phyloP scores from a whole-genome alignment of 1,139 yeast genomes.

The Candida tetrigidarum region DNA sequence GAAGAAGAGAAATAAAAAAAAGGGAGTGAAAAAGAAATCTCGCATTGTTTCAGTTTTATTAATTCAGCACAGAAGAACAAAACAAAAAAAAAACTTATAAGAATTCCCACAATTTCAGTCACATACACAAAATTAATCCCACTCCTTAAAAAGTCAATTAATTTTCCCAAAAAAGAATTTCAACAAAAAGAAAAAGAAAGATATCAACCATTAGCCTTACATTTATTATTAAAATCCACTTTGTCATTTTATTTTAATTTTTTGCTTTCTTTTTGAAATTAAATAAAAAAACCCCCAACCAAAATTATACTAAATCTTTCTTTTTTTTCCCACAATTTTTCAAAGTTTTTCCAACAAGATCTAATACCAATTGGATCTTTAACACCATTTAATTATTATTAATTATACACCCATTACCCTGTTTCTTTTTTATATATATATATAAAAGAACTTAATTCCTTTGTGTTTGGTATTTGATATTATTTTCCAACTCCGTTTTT shows the following conservation, averaged over 20 bases:
- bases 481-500: neutral
- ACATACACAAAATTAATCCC: neutral
- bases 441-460: no score
- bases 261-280: neutral
- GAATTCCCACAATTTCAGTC: neutral
- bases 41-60: slow-evolving; percentile 2
- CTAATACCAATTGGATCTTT: neutral
- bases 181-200: neutral
- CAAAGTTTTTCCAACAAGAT: neutral
- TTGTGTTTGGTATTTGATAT: no score
- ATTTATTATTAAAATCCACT: neutral
- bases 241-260: neutral
- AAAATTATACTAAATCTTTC: no score
- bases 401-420: neutral
- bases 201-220: neutral
- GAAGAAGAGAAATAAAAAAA: neutral
- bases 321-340: neutral
- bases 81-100: no score
- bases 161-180: slow-evolving; percentile 5
- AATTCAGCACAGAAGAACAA: no score
- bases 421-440: no score
- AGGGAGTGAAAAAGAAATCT: neutral
- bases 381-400: neutral
- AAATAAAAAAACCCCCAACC: no score
- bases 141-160: slow-evolving; percentile 6